A percentile compares a stretch with the other conserved stretches of the same genome.
Evolutionary conservation across 345 rosid species (phyloP).

Genomic region (Fremontodendron californicum): DNA sequence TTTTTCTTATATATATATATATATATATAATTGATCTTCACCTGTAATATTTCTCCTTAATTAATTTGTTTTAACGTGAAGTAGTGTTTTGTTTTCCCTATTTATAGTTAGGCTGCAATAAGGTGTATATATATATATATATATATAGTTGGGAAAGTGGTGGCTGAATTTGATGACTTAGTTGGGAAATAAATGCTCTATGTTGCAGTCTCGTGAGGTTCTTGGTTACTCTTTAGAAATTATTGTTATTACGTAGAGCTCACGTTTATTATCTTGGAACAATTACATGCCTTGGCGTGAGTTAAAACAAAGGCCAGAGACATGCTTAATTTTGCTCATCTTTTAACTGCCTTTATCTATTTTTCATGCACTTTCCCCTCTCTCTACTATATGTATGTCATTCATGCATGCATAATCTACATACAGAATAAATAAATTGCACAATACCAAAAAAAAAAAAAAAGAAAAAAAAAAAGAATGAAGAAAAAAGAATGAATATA

Average conservation of each 20-base stretch:
- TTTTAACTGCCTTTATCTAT: conserved; percentile 18
- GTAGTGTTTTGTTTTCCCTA: neutral
- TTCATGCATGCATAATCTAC: too few species aligned
- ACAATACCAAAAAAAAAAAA: too few species aligned
- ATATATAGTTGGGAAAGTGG: neutral
- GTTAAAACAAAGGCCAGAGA: conserved; percentile 16
- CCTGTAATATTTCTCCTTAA: neutral
- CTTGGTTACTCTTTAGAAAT: neutral
- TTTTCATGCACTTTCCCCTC: conserved; percentile 19
- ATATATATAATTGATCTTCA: neutral
- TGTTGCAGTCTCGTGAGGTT: conserved; percentile 61
- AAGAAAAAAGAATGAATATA: too few species aligned
- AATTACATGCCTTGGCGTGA: conserved; percentile 46
- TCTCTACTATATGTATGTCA: neutral
- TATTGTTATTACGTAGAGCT: conserved; percentile 31
- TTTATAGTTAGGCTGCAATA: too few species aligned
- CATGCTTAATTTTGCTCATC: neutral
- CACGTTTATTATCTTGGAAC: conserved; percentile 57
- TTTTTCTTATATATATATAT: neutral
- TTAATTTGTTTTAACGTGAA: neutral
- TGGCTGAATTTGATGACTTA: neutral
- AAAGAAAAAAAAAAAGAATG: too few species aligned
- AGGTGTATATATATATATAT: neutral
- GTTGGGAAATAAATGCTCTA: conserved; percentile 43
- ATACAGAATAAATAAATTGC: too few species aligned